A percentile compares a stretch with the other conserved stretches of the same genome.
These are phyloP conservation scores for Cordyceps farinosa DNA, from an alignment of 2,329 filamentous ascomycete genomes.

Conservation along the genomic window DNA sequence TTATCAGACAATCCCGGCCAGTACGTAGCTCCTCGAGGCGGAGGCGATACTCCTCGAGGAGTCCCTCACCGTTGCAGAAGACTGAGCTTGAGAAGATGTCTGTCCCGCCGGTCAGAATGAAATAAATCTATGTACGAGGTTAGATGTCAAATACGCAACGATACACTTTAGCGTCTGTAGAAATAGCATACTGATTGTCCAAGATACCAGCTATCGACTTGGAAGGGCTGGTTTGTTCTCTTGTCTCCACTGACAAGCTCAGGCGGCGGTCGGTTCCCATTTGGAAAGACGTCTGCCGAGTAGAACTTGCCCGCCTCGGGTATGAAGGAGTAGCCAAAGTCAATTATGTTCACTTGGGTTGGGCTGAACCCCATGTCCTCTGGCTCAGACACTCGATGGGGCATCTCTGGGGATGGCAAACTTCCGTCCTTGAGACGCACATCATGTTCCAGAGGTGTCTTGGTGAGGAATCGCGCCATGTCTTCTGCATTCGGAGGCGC, in stretches of 20 bases:
- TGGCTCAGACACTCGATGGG: neutral
- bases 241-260: neutral
- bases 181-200: neutral
- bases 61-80: too few species aligned
- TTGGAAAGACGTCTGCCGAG: neutral
- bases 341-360: neutral
- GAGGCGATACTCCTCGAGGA: too few species aligned
- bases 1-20: too few species aligned
- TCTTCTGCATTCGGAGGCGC: too few species aligned
- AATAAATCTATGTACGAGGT: too few species aligned
- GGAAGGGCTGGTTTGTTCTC: neutral
- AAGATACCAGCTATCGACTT: neutral
- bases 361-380: neutral
- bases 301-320: neutral
- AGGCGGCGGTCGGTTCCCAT: neutral
- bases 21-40: too few species aligned
- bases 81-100: too few species aligned
- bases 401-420: neutral
- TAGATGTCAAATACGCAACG: too few species aligned
- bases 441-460: neutral
- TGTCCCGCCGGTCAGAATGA: too few species aligned
- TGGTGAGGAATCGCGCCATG: neutral
- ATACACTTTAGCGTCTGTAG: too few species aligned
- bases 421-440: neutral
- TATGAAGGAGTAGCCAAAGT: neutral